A percentile compares a stretch with the other conserved stretches of the same genome.
Evolutionary conservation across 2,329 filamentous ascomycete genomes (phyloP).

Genomic region (Diaporthe destruens): DNA sequence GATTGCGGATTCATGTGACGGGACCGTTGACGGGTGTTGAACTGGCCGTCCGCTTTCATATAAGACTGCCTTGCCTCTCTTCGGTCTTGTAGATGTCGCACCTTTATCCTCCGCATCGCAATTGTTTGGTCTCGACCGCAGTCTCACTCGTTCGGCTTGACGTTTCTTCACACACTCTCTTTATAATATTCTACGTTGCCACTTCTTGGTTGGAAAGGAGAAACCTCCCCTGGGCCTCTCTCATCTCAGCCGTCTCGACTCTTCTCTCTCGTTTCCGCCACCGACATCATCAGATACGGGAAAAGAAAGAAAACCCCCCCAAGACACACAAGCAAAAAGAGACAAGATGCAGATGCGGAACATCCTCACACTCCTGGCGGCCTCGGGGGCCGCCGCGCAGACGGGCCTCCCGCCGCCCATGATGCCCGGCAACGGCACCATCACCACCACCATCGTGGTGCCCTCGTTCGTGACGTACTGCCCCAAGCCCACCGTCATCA

Average conservation of each 20-base stretch:
- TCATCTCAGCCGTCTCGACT: too few species aligned
- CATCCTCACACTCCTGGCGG: constrained; percentile 46
- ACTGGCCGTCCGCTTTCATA: constrained; percentile 3
- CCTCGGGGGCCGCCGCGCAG: constrained; percentile 44
- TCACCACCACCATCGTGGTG: constrained; percentile 50
- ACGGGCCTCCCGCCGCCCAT: constrained; percentile 38
- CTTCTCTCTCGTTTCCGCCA: neutral
- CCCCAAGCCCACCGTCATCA: constrained; percentile 63
- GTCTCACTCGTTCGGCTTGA: constrained; percentile 34
- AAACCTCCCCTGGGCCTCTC: too few species aligned
- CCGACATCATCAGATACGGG: neutral
- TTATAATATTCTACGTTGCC: constrained; percentile 40
- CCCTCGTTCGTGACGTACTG: constrained; percentile 56
- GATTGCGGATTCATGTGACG: constrained; percentile 31
- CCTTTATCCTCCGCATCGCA: constrained; percentile 21
- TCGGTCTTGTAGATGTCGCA: neutral
- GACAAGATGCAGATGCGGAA: constrained; percentile 50
- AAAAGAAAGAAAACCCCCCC: neutral
- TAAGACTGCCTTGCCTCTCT: constrained; percentile 3
- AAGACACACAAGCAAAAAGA: neutral
- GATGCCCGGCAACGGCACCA: constrained; percentile 28
- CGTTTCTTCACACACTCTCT: constrained; percentile 41
- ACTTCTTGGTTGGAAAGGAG: neutral
- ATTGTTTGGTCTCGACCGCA: constrained; percentile 26
- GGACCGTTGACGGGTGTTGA: neutral